Evolutionary conservation across 208 protist species (phyloP).

Genomic region (Herpetomonas muscarum): DNA sequence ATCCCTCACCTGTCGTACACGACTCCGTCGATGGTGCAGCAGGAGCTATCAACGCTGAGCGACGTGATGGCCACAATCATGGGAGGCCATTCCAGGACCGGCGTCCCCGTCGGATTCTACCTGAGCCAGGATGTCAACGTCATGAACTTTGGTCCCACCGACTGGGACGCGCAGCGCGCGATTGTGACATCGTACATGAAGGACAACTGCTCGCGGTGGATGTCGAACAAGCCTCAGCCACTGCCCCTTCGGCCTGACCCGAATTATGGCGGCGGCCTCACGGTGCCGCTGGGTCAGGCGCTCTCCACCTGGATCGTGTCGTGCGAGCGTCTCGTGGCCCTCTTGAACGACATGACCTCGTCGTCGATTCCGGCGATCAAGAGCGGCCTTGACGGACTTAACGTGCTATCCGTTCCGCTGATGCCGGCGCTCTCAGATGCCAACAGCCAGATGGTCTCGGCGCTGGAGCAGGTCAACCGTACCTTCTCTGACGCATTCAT

Average conservation of each 20-base stretch:
- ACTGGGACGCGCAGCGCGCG: not conserved
- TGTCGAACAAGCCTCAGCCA: not conserved
- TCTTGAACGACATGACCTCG: not conserved
- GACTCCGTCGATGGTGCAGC: not conserved
- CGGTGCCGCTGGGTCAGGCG: not conserved
- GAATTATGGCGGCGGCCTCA: not conserved
- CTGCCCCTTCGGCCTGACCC: not conserved
- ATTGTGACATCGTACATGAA: slow-evolving; percentile 6
- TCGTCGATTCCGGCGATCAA: not conserved
- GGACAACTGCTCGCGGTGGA: slow-evolving; percentile 3
- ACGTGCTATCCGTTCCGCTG: not conserved
- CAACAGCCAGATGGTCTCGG: not conserved
- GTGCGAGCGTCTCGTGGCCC: not conserved
- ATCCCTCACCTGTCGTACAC: not conserved
- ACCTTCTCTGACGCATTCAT: not conserved
- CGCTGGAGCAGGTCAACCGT: not conserved
- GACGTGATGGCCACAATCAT: not conserved
- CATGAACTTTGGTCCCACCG: slow-evolving; percentile 8
- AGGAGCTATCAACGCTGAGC: not conserved
- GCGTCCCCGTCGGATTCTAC: slow-evolving; percentile 6
- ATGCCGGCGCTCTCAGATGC: not conserved
- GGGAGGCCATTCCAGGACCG: not conserved
- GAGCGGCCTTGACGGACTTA: not conserved
- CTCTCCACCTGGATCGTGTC: not conserved
- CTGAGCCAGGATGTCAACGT: not conserved